phyloP scores from a whole-genome alignment of 495 filamentous ascomycete species.

The Tricharina praecox region DNA sequence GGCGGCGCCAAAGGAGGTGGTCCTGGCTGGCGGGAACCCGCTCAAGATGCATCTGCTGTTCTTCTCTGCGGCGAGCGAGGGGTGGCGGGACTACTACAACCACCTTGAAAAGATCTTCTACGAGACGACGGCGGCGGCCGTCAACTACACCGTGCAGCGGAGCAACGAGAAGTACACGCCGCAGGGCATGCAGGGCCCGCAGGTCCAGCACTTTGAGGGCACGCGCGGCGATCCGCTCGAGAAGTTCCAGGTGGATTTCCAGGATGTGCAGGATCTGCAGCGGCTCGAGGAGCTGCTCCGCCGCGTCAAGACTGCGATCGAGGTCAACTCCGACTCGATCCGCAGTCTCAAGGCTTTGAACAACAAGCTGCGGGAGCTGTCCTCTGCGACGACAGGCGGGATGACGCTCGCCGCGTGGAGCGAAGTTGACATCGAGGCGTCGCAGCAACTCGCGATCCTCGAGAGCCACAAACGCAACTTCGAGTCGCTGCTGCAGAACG shows the following conservation, averaged over 20 bases:
- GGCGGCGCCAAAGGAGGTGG: conserved; percentile 12
- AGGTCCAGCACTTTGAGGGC: not conserved
- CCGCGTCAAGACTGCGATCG: conserved; percentile 7
- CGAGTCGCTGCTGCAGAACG: conserved; percentile 12
- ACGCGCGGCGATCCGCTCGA: not conserved
- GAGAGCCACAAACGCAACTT: conserved; percentile 14
- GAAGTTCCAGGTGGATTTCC: conserved; percentile 13
- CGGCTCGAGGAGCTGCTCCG: conserved; percentile 15
- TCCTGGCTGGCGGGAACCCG: conserved; percentile 11
- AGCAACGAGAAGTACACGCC: not conserved
- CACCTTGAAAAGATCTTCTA: conserved; percentile 5
- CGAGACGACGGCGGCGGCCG: not conserved
- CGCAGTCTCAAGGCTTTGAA: conserved; percentile 14
- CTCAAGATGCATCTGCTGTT: conserved; percentile 15
- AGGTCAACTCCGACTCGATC: conserved; percentile 12
- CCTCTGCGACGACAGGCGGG: not conserved
- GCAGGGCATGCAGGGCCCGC: too few species aligned
- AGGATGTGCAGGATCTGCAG: conserved; percentile 15
- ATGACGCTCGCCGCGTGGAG: not conserved
- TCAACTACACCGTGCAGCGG: not conserved
- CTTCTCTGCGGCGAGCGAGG: conserved; percentile 14
- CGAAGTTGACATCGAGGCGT: conserved; percentile 11
- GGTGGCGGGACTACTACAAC: conserved; percentile 19
- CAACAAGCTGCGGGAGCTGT: conserved; percentile 7
- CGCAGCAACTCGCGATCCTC: conserved; percentile 10